These are phyloP conservation scores for Kazachstania viticola DNA, from an alignment of 805 yeast species.

Conservation along the genomic window DNA sequence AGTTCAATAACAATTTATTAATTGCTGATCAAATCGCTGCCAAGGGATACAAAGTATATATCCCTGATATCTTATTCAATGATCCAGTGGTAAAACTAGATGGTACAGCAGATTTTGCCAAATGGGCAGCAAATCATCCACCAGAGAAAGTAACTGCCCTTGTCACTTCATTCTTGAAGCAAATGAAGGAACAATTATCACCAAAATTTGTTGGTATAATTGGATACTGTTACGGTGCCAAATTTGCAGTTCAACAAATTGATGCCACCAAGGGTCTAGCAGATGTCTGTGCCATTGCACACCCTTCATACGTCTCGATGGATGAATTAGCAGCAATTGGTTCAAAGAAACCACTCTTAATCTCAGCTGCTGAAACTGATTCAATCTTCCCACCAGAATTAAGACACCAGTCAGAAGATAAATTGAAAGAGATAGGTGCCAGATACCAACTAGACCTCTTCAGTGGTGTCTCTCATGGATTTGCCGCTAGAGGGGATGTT, in stretches of 20 bases:
- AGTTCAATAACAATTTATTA: slow-evolving; percentile 44
- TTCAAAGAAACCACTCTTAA: slow-evolving; percentile 44
- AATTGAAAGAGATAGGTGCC: slow-evolving; percentile 41
- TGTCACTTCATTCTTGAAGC: slow-evolving; percentile 36
- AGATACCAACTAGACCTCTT: slow-evolving; percentile 51
- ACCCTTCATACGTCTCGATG: slow-evolving; percentile 62
- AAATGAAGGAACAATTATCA: slow-evolving; percentile 33
- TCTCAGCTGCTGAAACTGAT: slow-evolving; percentile 71
- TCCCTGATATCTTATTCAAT: slow-evolving; percentile 65
- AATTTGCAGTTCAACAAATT: slow-evolving; percentile 44
- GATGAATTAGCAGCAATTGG: slow-evolving; percentile 52
- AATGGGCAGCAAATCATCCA: slow-evolving; percentile 49
- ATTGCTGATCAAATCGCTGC: slow-evolving; percentile 56
- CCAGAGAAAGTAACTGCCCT: slow-evolving; percentile 37
- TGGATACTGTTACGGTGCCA: slow-evolving; percentile 86
- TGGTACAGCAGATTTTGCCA: slow-evolving; percentile 17
- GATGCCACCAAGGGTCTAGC: slow-evolving; percentile 28
- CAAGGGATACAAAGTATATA: slow-evolving; percentile 49
- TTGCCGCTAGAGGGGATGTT: slow-evolving; percentile 66
- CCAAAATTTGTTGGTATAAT: slow-evolving; percentile 43
- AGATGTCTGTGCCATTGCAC: slow-evolving; percentile 65
- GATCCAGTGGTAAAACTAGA: slow-evolving; percentile 29
- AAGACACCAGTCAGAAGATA: slow-evolving; percentile 50
- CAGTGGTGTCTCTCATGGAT: slow-evolving; percentile 65
- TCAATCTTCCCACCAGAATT: slow-evolving; percentile 47